These are phyloP conservation scores for Syzygium syzygioides DNA, from an alignment of 441 rosid genomes.

Conservation along the genomic window DNA sequence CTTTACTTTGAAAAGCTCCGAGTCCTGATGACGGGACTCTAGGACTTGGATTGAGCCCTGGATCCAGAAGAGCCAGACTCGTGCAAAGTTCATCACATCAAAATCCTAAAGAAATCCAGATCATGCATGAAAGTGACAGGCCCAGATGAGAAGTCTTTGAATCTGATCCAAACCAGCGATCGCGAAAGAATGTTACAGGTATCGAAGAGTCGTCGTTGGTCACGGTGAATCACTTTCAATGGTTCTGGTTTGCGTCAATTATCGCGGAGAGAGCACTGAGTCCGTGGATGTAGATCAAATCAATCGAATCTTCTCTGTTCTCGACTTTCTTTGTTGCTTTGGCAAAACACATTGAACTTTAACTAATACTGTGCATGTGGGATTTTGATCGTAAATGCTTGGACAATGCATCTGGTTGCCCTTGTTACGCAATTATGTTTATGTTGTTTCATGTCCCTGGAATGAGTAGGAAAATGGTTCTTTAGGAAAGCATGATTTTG, in stretches of 20 bases:
- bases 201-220: too few relatives aligned
- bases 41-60: neutral
- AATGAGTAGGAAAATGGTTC: neutral
- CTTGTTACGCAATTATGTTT: neutral
- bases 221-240: neutral
- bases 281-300: neutral
- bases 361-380: neutral
- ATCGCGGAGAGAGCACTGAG: neutral
- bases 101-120: neutral
- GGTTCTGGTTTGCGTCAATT: neutral
- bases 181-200: neutral
- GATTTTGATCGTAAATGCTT: neutral
- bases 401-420: neutral
- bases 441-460: neutral
- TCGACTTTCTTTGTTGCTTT: neutral
- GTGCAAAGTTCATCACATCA: neutral
- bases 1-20: neutral
- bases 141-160: neutral
- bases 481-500: neutral
- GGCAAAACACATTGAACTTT: neutral
- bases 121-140: neutral
- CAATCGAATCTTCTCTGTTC: neutral
- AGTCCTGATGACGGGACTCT: neutral
- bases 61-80: neutral
- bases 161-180: neutral